Evolutionary conservation across 139 green algal genomes (phyloP).

Genomic region (Haematococcus sp.): DNA sequence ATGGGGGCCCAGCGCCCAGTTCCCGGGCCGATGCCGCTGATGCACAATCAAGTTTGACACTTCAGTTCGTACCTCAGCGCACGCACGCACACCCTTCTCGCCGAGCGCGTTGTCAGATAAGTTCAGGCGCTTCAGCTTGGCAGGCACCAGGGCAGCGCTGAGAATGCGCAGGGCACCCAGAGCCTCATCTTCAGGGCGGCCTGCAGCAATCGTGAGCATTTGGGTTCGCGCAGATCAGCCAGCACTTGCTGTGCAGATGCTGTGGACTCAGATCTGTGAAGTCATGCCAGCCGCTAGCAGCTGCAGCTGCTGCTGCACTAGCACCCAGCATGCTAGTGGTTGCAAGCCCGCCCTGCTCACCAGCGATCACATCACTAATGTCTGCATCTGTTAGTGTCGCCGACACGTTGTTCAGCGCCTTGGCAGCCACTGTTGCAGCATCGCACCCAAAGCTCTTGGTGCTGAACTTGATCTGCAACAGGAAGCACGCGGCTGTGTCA

Average conservation of each 20-base stretch:
- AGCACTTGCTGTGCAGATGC: neutral
- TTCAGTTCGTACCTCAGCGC: constrained; percentile 42
- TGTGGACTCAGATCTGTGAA: neutral
- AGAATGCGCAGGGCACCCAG: constrained; percentile 76
- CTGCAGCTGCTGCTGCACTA: neutral
- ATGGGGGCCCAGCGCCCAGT: too few relatives aligned
- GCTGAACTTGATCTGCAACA: constrained; percentile 78
- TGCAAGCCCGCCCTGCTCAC: constrained; percentile 20
- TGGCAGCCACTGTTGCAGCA: constrained; percentile 72
- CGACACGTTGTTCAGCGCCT: constrained; percentile 59
- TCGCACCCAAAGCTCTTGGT: constrained; percentile 88
- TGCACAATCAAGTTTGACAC: neutral
- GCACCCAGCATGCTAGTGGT: neutral
- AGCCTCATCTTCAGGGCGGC: constrained; percentile 76
- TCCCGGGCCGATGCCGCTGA: too few relatives aligned
- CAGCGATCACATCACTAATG: constrained; percentile 90
- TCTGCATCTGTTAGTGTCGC: constrained; percentile 69
- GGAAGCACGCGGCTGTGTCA: neutral
- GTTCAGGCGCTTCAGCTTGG: constrained; percentile 65
- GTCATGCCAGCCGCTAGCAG: neutral
- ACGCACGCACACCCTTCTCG: constrained; percentile 90
- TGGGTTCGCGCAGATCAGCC: neutral
- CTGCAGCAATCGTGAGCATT: neutral
- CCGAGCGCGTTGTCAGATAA: constrained; percentile 91
- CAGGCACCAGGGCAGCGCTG: constrained; percentile 43